phyloP scores from a whole-genome alignment of 2,329 filamentous ascomycete genomes.

The Cladosporium cucumerinum region DNA sequence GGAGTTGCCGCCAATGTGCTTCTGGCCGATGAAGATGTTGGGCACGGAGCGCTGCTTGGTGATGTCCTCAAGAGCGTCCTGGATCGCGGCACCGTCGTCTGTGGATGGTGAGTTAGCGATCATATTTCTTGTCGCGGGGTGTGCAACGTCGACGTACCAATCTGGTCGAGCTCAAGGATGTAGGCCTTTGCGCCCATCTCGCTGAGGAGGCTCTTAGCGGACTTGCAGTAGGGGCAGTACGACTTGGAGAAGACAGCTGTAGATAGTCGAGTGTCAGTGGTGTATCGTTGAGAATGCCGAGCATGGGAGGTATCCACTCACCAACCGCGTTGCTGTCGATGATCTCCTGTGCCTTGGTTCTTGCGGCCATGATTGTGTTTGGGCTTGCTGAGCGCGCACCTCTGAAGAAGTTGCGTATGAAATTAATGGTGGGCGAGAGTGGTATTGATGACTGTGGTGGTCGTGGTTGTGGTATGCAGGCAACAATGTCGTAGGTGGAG shows the following conservation, averaged over 20 bases:
- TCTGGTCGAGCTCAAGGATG: conserved; percentile 78
- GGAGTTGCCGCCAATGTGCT: conserved; percentile 96
- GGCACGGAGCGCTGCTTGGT: conserved; percentile 85
- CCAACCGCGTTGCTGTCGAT: conserved; percentile 87
- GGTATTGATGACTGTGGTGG: neutral
- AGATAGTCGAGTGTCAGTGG: conserved; percentile 8
- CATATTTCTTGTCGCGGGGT: neutral
- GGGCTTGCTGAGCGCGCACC: conserved; percentile 49
- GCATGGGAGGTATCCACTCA: conserved; percentile 43
- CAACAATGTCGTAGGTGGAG: neutral
- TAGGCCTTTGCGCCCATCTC: conserved; percentile 69
- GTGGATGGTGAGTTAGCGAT: neutral
- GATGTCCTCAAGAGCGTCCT: conserved; percentile 76
- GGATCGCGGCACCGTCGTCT: conserved; percentile 82
- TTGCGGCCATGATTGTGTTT: conserved; percentile 75
- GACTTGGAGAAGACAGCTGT: conserved; percentile 93
- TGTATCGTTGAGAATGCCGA: conserved; percentile 1
- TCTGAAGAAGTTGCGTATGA: conserved; percentile 71
- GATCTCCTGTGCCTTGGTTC: conserved; percentile 76
- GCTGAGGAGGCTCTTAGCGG: conserved; percentile 72
- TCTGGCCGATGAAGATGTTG: conserved; percentile 86
- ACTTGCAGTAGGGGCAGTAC: conserved; percentile 89
- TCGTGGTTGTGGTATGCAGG: neutral
- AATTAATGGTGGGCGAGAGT: conserved; percentile 54
- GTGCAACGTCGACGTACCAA: conserved; percentile 55